Evolutionary conservation across 2,329 filamentous ascomycete species (phyloP).

Genomic region (Ilyonectria robusta): DNA sequence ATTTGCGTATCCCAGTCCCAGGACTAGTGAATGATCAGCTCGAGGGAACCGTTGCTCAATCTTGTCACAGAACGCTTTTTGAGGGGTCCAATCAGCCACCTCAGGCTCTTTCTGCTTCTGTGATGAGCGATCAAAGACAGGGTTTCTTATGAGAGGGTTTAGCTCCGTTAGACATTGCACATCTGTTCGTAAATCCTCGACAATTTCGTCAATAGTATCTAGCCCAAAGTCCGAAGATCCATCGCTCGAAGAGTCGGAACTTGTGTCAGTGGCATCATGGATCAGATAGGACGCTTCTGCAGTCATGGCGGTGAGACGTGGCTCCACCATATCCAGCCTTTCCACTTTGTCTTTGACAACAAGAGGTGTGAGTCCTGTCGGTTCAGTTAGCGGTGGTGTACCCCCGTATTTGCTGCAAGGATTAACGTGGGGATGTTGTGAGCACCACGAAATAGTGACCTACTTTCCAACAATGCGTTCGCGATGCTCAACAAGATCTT

Average conservation of each 20-base stretch:
- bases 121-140: background rate
- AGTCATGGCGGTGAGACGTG: background rate
- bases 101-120: background rate
- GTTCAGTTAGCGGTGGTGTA: background rate
- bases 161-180: constrained; percentile 22
- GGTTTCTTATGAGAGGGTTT: background rate
- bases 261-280: background rate
- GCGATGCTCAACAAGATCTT: background rate
- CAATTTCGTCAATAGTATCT: background rate
- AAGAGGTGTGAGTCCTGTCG: background rate
- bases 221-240: background rate
- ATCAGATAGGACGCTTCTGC: background rate
- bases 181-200: constrained; percentile 15
- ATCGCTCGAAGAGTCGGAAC: background rate
- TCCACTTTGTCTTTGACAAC: background rate
- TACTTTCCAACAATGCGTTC: background rate
- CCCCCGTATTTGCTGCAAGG: no score
- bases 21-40: background rate
- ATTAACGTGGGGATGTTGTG: background rate
- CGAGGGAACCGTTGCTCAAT: background rate
- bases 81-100: background rate
- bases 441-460: background rate
- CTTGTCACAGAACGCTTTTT: constrained; percentile 2
- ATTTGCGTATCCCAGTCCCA: background rate
- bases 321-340: background rate